Evolutionary conservation across 2,329 filamentous ascomycete species (phyloP), one percentile per base, ranked within the genome.

Genomic region (Aureobasidium sp.): DNA sequence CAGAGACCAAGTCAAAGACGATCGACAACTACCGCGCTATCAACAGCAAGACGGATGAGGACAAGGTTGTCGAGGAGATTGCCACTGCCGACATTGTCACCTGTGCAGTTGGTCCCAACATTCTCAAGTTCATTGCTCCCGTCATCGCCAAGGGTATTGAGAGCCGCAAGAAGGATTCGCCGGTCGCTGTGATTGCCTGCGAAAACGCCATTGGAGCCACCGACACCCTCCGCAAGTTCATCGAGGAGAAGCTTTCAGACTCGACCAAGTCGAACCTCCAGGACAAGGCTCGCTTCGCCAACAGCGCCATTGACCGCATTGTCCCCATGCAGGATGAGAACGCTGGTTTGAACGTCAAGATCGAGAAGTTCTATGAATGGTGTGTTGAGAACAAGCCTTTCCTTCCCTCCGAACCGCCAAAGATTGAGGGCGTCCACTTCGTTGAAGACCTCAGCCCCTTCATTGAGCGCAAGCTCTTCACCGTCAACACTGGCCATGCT

Each of bases 341-440:
- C 69, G 84, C 87, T 27, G 91, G 91, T 62, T 83, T 99, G 48
- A 87, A 97, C 72, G 94, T 99, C 68, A 92, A 88, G 71, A 91
- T 99, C 52, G 94, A 99, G 83, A 94, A 94, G 79, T 99, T 97
- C 82, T 97, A 90, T 79, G 94, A 99, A 80, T 99, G 94, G 94
- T 93, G 94, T 42, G 92, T 99, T 57, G 94, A 99, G 73, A 80
- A 85, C 74, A 88, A 85, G 48, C 93, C 93, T 2, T 97, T 97
- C 76, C 82, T 87, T 66, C 84, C 87, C 66, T 79, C 83, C 65
- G 81, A 82, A 60, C 82, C 84, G 68, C 92, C 91, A 6, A 77
- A 84, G 20, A 93, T 99, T 71, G 77, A 94, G 67, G 93, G 92
- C 64, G 87, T 97, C 74, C 89, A 96, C 79, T 97, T 90, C 86